A percentile compares a stretch with the other conserved stretches of the same genome.
These are phyloP conservation scores for Trichosanthes cucumerina DNA, from an alignment of 306 rosid species.

Conservation along the genomic window DNA sequence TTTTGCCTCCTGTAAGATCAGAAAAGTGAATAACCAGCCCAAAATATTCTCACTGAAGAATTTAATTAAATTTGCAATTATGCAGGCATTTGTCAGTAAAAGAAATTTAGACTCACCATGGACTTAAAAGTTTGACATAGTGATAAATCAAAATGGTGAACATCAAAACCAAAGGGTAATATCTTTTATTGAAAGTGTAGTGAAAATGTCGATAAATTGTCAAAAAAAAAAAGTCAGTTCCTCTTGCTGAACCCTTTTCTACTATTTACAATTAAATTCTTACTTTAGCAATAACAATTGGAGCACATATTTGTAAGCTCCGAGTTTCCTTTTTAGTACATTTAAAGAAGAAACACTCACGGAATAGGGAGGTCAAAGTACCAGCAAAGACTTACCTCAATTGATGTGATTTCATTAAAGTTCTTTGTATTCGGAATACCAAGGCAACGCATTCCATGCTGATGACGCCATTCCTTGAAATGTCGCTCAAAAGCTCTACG, in stretches of 20 bases:
- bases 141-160: not conserved
- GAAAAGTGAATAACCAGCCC: not conserved
- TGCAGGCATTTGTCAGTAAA: not conserved
- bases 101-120: not conserved
- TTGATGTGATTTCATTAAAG: conserved; percentile 91
- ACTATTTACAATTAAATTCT: not conserved
- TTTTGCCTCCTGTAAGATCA: conserved; percentile 71
- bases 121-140: not conserved
- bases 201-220: not conserved
- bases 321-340: not conserved
- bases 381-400: conserved; percentile 46
- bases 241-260: not conserved
- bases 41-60: not conserved
- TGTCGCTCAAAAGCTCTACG: conserved; percentile 97
- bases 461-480: conserved; percentile 99
- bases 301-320: not conserved
- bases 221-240: not conserved
- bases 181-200: not conserved
- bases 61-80: not conserved
- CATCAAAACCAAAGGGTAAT: not conserved
- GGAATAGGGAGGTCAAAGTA: not conserved
- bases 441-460: conserved; percentile 99
- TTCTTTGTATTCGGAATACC: conserved; percentile 98
- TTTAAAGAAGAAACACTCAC: not conserved
- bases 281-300: not conserved